Conservation (phyloP, 106 monocot genomes). For the Allium fistulosum region DNA sequence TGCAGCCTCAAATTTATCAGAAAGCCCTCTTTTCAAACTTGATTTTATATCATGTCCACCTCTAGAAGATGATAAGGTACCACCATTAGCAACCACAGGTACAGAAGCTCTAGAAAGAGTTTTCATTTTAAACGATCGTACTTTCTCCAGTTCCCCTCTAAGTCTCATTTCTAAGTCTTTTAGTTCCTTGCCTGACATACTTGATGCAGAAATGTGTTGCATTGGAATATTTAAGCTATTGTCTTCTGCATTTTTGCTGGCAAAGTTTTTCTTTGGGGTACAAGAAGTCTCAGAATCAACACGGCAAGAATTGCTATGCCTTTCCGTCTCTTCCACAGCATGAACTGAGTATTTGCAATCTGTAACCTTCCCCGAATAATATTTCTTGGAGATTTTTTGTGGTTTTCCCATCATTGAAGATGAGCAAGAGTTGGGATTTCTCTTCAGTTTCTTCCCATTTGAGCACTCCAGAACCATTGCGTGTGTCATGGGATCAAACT, state of each 20-base stretch:
- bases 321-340: constrained; percentile 61
- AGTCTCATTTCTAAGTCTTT: constrained; percentile 38
- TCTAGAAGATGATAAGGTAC: constrained; percentile 27
- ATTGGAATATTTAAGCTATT: constrained; percentile 39
- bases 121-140: constrained; percentile 50
- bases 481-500: constrained; percentile 14
- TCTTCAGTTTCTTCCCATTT: constrained; percentile 12
- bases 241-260: constrained; percentile 47
- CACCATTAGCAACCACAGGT: constrained; percentile 11
- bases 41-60: constrained; percentile 23
- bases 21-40: constrained; percentile 19
- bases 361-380: constrained; percentile 22
- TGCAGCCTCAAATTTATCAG: constrained; percentile 35
- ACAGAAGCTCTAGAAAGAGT: constrained; percentile 9
- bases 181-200: constrained; percentile 44
- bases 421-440: constrained; percentile 7
- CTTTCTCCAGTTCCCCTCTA: constrained; percentile 53
- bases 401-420: constrained; percentile 36
- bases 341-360: constrained; percentile 33
- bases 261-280: constrained; percentile 69
- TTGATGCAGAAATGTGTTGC: constrained; percentile 43
- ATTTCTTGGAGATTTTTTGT: constrained; percentile 22
- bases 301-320: constrained; percentile 34
- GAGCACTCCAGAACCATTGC: constrained; percentile 28
- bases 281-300: constrained; percentile 56